Evolutionary conservation across 768 basidiomycete genomes (phyloP).

Genomic region (Termitomyces sp.): DNA sequence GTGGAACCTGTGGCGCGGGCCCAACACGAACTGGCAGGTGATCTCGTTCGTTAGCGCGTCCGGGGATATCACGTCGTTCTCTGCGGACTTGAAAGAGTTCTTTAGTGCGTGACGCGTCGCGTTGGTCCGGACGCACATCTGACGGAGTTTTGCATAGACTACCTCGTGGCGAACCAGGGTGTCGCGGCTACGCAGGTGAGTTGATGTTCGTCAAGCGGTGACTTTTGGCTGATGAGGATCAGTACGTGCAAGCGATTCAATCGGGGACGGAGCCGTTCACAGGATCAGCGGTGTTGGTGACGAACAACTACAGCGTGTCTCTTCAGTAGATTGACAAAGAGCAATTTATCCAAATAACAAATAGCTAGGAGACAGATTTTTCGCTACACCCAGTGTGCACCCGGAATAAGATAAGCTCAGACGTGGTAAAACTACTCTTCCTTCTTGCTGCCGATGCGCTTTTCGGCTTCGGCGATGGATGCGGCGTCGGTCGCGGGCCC

Average conservation of each 20-base stretch:
- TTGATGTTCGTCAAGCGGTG: background rate
- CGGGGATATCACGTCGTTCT: conserved; percentile 47
- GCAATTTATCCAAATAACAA: background rate
- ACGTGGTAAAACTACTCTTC: conserved; percentile 44
- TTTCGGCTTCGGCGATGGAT: conserved; percentile 84
- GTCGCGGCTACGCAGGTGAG: conserved; percentile 42
- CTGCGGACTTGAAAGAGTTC: conserved; percentile 47
- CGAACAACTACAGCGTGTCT: conserved; percentile 14
- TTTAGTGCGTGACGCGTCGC: conserved; percentile 35
- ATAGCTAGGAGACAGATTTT: background rate
- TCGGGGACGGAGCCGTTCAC: conserved; percentile 53
- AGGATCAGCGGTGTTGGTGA: conserved; percentile 43
- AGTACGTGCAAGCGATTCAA: conserved; percentile 52
- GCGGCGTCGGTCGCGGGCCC: conserved; percentile 86
- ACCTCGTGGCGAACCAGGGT: conserved; percentile 40
- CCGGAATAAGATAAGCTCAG: background rate
- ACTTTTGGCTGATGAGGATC: background rate
- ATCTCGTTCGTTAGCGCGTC: conserved; percentile 46
- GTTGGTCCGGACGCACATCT: background rate
- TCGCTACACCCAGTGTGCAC: background rate
- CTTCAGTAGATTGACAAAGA: background rate
- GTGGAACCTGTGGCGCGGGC: conserved; percentile 55
- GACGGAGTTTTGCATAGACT: conserved; percentile 25
- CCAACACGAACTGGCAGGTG: conserved; percentile 51
- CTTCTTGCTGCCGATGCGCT: conserved; percentile 76